These are phyloP conservation scores for Candida golubevii DNA, from an alignment of 805 yeast species.

Conservation along the genomic window DNA sequence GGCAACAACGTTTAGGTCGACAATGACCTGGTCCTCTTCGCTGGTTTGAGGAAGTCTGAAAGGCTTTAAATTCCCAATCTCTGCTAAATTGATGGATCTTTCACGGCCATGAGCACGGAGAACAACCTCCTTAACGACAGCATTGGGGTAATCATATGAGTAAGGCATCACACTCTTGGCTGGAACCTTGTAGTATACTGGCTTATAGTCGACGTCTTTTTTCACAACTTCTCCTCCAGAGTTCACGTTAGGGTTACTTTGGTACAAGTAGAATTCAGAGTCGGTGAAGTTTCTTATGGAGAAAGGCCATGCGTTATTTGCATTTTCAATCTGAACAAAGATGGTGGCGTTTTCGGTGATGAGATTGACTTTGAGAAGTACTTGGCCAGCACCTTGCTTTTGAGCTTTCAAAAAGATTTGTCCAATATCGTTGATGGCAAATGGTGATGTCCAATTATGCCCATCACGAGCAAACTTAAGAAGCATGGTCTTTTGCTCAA, in stretches of 20 bases:
- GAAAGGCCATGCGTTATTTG: slow-evolving; percentile 84
- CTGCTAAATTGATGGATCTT: slow-evolving; percentile 79
- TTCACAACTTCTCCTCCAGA: slow-evolving; percentile 56
- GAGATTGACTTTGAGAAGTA: slow-evolving; percentile 66
- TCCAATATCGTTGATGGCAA: slow-evolving; percentile 80
- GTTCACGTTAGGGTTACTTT: slow-evolving; percentile 69
- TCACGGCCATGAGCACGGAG: slow-evolving; percentile 69
- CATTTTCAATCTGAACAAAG: slow-evolving; percentile 69
- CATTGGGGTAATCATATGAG: slow-evolving; percentile 97
- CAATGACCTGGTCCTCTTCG: slow-evolving; percentile 43
- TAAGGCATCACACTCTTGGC: slow-evolving; percentile 95
- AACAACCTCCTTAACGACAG: slow-evolving; percentile 73
- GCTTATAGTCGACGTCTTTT: slow-evolving; percentile 58
- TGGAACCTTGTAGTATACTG: slow-evolving; percentile 77
- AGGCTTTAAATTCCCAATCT: slow-evolving; percentile 87
- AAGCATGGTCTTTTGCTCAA: slow-evolving; percentile 55
- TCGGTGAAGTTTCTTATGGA: slow-evolving; percentile 88
- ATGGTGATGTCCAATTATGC: slow-evolving; percentile 83
- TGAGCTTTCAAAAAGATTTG: slow-evolving; percentile 68
- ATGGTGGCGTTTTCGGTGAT: slow-evolving; percentile 77
- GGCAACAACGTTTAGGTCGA: slow-evolving; percentile 88
- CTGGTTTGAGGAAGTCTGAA: slow-evolving; percentile 62
- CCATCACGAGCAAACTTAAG: slow-evolving; percentile 54
- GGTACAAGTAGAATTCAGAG: slow-evolving; percentile 80
- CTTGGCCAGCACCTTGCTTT: slow-evolving; percentile 61